Evolutionary conservation across 495 filamentous ascomycete genomes (phyloP).

Genomic region (Neurospora pannonica): DNA sequence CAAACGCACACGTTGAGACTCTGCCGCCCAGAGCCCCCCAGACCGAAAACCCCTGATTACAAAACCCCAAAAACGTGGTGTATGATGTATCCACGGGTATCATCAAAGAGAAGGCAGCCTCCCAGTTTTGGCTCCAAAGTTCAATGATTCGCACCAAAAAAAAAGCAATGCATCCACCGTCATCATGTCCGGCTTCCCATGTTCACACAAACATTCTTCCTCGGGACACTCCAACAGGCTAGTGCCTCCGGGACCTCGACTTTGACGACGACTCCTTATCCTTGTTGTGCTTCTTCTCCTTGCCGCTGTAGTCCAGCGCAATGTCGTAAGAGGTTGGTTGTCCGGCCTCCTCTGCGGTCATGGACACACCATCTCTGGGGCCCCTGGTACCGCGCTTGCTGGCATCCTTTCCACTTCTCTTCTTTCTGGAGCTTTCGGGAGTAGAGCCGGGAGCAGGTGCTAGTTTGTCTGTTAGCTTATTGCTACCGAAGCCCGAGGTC

Average conservation of each 20-base stretch:
- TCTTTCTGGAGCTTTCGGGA: slow-evolving; percentile 3
- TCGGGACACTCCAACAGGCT: not conserved
- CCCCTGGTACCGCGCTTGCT: slow-evolving; percentile 5
- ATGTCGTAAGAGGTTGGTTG: slow-evolving; percentile 8
- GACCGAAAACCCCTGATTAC: not conserved
- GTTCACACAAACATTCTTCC: not conserved
- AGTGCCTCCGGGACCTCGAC: not conserved
- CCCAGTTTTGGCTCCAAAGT: not conserved
- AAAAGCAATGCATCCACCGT: not conserved
- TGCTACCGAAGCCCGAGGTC: not conserved
- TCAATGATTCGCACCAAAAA: not conserved
- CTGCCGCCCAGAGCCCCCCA: not conserved
- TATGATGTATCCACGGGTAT: not conserved
- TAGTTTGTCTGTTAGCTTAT: not conserved
- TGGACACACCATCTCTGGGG: not conserved
- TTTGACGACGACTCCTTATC: not conserved
- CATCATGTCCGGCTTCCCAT: not conserved
- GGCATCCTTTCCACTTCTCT: slow-evolving; percentile 4
- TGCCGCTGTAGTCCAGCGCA: slow-evolving; percentile 15
- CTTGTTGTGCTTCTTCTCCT: slow-evolving; percentile 1
- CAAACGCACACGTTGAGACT: not conserved
- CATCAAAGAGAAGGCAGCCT: not conserved
- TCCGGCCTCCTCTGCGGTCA: not conserved
- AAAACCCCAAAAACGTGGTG: not conserved
- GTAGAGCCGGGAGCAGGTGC: not conserved